Conservation (phyloP, 1,284 basidiomycete genomes). For the Ceratobasidium sp. region DNA sequence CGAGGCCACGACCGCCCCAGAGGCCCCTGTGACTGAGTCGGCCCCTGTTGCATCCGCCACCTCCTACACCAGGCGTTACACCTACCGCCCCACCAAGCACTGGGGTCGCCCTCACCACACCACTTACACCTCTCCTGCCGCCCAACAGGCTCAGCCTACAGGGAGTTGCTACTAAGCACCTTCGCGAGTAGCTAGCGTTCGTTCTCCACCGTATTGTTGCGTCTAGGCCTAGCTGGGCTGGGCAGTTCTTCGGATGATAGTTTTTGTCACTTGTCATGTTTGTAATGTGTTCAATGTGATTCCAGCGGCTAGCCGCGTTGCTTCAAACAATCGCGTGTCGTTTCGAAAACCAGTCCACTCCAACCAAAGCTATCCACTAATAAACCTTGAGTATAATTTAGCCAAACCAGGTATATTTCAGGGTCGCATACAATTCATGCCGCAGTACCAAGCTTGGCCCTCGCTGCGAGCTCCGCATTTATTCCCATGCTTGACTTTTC, state of each 20-base stretch:
- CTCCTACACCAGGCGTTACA: too few species aligned
- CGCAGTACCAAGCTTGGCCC: constrained; percentile 57
- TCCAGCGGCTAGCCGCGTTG: background rate
- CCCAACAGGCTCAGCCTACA: background rate
- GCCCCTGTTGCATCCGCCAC: too few species aligned
- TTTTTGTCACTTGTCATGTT: too few species aligned
- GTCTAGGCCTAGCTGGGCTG: background rate
- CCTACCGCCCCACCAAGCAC: constrained; percentile 10
- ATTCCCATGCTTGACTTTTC: constrained; percentile 92
- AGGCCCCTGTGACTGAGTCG: background rate
- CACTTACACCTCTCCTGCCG: background rate
- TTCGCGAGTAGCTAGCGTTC: too few species aligned
- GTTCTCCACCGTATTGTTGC: too few species aligned
- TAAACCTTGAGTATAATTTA: background rate
- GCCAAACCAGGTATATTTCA: background rate
- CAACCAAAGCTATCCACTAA: background rate
- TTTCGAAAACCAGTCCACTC: too few species aligned
- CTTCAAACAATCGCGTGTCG: too few species aligned
- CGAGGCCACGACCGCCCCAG: background rate
- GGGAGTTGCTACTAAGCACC: background rate
- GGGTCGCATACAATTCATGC: background rate
- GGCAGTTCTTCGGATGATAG: constrained; percentile 14
- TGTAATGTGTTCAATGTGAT: constrained; percentile 2
- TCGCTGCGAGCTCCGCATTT: constrained; percentile 83
- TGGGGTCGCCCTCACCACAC: constrained; percentile 14